Base-by-base conservation (phyloP, 1,284 basidiomycete species). In the Paramarasmius palmivorus region DNA sequence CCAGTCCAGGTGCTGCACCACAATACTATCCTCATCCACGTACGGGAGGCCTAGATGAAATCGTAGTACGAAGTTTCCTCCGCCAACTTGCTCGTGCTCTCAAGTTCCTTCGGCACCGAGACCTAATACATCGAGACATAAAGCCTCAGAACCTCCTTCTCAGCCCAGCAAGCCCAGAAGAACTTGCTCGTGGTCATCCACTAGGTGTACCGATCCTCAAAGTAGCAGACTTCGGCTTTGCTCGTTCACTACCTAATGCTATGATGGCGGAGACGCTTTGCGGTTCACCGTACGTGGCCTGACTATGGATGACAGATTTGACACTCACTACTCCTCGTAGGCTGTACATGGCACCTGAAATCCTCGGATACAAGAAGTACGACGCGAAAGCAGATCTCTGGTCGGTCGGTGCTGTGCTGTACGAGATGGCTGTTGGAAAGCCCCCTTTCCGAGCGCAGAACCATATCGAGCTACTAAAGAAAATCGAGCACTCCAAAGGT, bases 321-420 rank as follows among this genome's bases (percentile, higher is more conserved):
- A 41, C 49, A 26, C 7, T 53, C 37, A 36, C 2, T 57, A 20
- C 12, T 35, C 15, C 23, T 14, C 29, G 5, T 61, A 93, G 91
- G 44, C 74, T 99, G 29, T 99, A 99, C 73, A 99, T 99, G 96
- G 96, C 97, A 0, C 96, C 96, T 0, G 96, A 99, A 72, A 99
- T 99, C 59, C 75, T 99, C 17, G 85, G 93, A 19, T 98, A 98
- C 69, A 92, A 99, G 73, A 97, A 96, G 71, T 98, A 99, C 70
- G 95, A 98, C 68, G 95, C 95, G 22, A 98, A 95, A 68, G 96
- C 93, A 1, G 96, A 99, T 67, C 78, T 99, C 1, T 99, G 96
- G 96, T 96, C 93, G 5, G 93, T 98, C 29, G 97, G 96, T 6
- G 95, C 97, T 0, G 96, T 99, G 2, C 75, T 98, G 1, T 99